Evolutionary conservation across 2,329 filamentous ascomycete species (phyloP), one percentile per base, ranked within the genome.

Genomic region (Diplocarpon rosae): DNA sequence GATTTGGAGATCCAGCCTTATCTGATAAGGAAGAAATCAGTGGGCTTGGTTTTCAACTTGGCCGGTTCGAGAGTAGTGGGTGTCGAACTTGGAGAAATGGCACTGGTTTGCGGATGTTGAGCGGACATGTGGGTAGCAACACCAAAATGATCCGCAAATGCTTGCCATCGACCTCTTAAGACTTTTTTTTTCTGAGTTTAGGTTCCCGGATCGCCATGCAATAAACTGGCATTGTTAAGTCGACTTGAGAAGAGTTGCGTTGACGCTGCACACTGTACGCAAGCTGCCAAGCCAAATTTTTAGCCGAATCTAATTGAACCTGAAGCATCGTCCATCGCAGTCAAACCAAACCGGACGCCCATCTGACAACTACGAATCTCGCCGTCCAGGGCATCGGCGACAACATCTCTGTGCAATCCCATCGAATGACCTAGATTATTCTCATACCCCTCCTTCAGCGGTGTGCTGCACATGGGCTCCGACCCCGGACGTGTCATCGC

Each of bases 401-500:
- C 51, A 28, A 38, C 36, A 43, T 35, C 43, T 14, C 41, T 43
- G 31, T 17, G 30, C n/a, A 28, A 29, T 43, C 39, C 46, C 49
- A 51, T 53, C 54, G 54, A 50, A 58, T 58, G 50, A 29, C 45
- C 46, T 51, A 52, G 41, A 39, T 34, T 40, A 17, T 42, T 34
- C 37, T 42, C 32, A 42, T 36, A 41, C 38, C 52, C 50, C 55
- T 47, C 40, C 52, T 45, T 44, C 51, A 46, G 51, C 43, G 35
- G 36, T 37, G 46, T 53, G 55, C 51, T 41, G 49, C 52, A 48
- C 49, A 39, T 50, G 42, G 24, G 47, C 40, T 42, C 33, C 27
- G 16, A 39, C 27, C 30, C 48, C 48, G 39, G 50, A 56, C 57
- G 54, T 56, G 54, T 59, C 53, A 59, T 54, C 52, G 46, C 53